Conservation (phyloP, 2,329 filamentous ascomycete genomes). For the Claviceps arundinis region DNA sequence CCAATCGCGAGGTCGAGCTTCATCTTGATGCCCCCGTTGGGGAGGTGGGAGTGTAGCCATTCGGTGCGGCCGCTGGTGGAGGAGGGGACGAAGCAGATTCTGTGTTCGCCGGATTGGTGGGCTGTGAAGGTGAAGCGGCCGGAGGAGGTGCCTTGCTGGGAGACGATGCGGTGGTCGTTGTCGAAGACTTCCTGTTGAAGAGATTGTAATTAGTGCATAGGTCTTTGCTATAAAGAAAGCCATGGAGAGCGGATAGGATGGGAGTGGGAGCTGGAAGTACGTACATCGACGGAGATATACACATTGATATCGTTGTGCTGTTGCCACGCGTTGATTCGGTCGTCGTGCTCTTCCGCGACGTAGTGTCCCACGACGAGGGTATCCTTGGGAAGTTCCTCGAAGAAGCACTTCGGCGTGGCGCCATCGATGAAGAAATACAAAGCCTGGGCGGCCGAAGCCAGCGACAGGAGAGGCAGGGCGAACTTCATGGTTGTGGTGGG, state of each 20-base stretch:
- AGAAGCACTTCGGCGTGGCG: conserved; percentile 82
- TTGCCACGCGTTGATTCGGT: conserved; percentile 52
- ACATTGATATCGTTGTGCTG: conserved; percentile 67
- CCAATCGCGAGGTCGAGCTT: conserved; percentile 86
- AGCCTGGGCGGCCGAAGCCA: conserved; percentile 57
- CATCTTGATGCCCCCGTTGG: conserved; percentile 69
- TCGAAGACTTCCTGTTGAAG: conserved; percentile 69
- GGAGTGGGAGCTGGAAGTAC: conserved; percentile 12
- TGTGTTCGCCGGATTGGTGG: conserved; percentile 88
- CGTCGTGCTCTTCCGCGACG: conserved; percentile 72
- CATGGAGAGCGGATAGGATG: no score
- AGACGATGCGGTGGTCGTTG: conserved; percentile 92
- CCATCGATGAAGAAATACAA: conserved; percentile 95
- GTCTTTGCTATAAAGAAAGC: no score
- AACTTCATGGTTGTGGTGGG: conserved; percentile 33
- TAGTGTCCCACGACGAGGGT: conserved; percentile 93
- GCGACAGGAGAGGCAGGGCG: conserved; percentile 51
- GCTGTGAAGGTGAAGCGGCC: conserved; percentile 94
- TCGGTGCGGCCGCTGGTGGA: conserved; percentile 55
- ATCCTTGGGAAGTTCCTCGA: conserved; percentile 94
- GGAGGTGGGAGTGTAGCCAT: conserved; percentile 55
- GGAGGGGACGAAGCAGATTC: conserved; percentile 81
- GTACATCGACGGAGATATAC: conserved; percentile 78
- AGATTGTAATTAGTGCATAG: not conserved
- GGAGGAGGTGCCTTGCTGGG: conserved; percentile 59